Evolutionary conservation across 208 protist genomes (phyloP).

Genomic region (Acanthamoeba healyi): DNA sequence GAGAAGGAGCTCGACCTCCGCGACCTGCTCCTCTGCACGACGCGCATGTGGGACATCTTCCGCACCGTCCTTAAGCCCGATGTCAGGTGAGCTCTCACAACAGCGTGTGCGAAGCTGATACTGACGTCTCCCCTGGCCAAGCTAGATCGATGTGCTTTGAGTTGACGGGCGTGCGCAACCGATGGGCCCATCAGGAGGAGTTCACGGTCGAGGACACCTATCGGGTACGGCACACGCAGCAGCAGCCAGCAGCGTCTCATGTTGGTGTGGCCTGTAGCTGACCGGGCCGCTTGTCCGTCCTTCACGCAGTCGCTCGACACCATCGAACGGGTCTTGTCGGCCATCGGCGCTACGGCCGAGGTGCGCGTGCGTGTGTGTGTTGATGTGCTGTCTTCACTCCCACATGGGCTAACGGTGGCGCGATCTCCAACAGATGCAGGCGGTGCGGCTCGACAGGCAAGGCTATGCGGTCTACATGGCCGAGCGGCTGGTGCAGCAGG

Average conservation of each 20-base stretch:
- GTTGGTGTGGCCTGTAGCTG: no score
- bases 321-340: not conserved
- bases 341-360: not conserved
- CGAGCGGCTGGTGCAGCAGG: not conserved
- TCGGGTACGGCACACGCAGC: no score
- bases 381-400: no score
- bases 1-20: not conserved
- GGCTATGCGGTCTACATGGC: constrained; percentile 13
- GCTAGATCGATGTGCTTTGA: not conserved
- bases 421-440: not conserved
- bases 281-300: not conserved
- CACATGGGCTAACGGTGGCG: no score
- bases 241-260: no score
- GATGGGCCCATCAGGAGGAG: not conserved
- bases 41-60: constrained; percentile 26
- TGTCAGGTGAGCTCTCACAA: not conserved
- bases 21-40: not conserved
- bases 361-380: not conserved
- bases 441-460: not conserved
- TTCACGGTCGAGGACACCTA: not conserved
- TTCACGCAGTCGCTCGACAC: not conserved
- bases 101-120: not conserved
- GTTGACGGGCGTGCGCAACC: not conserved
- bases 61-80: not conserved
- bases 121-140: not conserved